phyloP scores from a whole-genome alignment of 192 early-diverging fungal genomes.

The Phlyctochytrium arcticum region DNA sequence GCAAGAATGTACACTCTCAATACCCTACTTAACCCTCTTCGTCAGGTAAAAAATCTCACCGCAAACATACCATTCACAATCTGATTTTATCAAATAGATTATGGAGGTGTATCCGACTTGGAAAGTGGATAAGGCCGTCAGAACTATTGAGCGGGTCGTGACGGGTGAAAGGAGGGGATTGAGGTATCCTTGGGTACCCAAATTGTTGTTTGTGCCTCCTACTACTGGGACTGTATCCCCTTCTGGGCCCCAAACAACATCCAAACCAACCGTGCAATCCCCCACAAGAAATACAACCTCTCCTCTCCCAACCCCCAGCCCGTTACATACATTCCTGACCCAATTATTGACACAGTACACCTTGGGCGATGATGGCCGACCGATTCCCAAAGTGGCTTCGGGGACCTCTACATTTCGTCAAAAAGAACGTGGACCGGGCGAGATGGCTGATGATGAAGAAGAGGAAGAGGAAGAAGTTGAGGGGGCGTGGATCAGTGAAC shows the following conservation, averaged over 20 bases:
- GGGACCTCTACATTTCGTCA: too few species aligned
- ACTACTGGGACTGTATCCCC: too few species aligned
- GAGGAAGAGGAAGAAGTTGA: not conserved
- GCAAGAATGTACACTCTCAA: conserved; percentile 32
- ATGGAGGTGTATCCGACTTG: not conserved
- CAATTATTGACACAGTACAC: not conserved
- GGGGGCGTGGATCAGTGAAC: not conserved
- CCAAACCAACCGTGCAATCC: too few species aligned
- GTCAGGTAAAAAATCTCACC: conserved; percentile 1
- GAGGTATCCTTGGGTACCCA: not conserved
- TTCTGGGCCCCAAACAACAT: too few species aligned
- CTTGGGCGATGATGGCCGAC: not conserved
- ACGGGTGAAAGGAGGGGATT: not conserved
- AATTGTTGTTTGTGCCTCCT: too few species aligned
- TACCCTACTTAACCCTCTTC: conserved; percentile 26
- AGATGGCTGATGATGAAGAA: not conserved
- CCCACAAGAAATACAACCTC: too few species aligned
- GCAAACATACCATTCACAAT: not conserved
- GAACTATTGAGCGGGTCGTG: not conserved
- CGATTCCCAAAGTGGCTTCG: not conserved
- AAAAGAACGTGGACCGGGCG: too few species aligned
- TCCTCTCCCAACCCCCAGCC: not conserved
- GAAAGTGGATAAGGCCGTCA: not conserved
- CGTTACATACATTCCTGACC: not conserved
- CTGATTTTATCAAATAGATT: not conserved